phyloP scores from a whole-genome alignment of 192 early-diverging fungal genomes.

The Rhizoclosmatium sp. region DNA sequence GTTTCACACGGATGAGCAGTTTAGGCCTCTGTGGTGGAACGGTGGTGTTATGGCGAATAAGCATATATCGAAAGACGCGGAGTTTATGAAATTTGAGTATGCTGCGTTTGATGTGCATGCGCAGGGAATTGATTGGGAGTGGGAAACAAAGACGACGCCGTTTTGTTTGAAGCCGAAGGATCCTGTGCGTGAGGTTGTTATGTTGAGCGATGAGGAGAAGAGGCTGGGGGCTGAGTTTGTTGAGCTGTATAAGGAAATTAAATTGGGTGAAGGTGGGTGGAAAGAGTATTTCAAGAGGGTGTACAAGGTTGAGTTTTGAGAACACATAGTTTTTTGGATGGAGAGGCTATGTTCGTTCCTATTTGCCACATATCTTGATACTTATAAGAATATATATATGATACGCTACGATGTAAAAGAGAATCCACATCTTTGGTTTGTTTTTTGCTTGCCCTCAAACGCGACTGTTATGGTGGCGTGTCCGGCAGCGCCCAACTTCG shows the following conservation, averaged over 20 bases:
- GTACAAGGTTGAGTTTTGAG: conserved; percentile 43
- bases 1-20: conserved; percentile 41
- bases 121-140: conserved; percentile 42
- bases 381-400: not conserved
- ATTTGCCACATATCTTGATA: not conserved
- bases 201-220: conserved; percentile 15
- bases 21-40: conserved; percentile 45
- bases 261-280: conserved; percentile 49
- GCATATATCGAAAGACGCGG: conserved; percentile 14
- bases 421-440: not conserved
- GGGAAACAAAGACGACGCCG: conserved; percentile 45
- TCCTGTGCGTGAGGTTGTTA: conserved; percentile 16
- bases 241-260: conserved; percentile 28
- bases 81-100: conserved; percentile 18
- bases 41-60: conserved; percentile 55
- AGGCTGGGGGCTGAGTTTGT: not conserved
- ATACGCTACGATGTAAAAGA: not conserved
- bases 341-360: conserved; percentile 49
- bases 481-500: not conserved
- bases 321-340: not conserved
- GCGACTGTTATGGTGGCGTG: not conserved
- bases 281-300: conserved; percentile 10
- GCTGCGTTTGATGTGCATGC: conserved; percentile 15
- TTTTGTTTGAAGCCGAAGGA: conserved; percentile 43
- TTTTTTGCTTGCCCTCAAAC: not conserved